Evolutionary conservation across 192 early-diverging fungal species (phyloP).

Genomic region (Coemansia sp.): DNA sequence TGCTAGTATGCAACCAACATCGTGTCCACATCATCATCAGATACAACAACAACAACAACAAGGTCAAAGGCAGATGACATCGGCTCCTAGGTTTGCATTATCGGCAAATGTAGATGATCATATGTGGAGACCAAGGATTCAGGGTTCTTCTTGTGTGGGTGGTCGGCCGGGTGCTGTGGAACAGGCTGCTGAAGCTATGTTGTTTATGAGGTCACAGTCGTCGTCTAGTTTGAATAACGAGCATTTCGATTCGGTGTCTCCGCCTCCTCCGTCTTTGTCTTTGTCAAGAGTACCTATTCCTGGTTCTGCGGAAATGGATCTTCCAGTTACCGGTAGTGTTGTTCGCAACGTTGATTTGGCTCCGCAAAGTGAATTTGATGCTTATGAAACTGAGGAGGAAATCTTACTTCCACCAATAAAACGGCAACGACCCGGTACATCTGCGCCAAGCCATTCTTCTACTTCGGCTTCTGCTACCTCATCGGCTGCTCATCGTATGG

Average conservation of each 20-base stretch:
- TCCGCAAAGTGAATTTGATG: background rate
- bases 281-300: background rate
- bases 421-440: background rate
- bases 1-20: background rate
- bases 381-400: slow-evolving; percentile 3
- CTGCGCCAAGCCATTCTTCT: background rate
- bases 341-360: background rate
- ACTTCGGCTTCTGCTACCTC: background rate
- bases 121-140: background rate
- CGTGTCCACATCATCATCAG: background rate
- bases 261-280: background rate
- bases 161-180: background rate
- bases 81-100: background rate
- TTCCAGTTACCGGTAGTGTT: too few relatives aligned
- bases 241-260: background rate
- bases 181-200: slow-evolving; percentile 1
- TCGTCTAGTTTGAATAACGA: background rate
- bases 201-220: slow-evolving; percentile 4
- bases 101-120: background rate
- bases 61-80: background rate
- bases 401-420: background rate
- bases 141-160: background rate
- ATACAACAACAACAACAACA: too few relatives aligned
- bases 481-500: background rate
- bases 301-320: background rate